Conservation (phyloP, 202 grass and related monocot genomes). For the Setaria viridis region DNA sequence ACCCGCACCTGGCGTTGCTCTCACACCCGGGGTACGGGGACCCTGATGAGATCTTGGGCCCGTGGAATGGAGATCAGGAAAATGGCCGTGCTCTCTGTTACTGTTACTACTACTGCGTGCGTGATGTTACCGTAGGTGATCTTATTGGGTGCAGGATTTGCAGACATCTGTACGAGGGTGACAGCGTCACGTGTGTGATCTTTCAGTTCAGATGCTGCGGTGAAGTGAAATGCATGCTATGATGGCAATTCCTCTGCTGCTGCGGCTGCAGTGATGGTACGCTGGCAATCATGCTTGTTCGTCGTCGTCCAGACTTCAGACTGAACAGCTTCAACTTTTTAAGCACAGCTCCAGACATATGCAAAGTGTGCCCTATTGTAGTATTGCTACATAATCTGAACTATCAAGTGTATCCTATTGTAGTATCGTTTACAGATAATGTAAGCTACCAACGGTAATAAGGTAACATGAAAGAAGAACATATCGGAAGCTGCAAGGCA, state of each 20-base stretch:
- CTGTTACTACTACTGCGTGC: no score
- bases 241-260: neutral
- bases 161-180: neutral
- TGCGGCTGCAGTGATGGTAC: neutral
- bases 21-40: neutral
- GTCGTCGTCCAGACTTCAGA: neutral
- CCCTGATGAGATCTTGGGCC: conserved; percentile 11
- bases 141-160: neutral
- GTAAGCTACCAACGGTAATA: neutral
- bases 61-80: neutral
- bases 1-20: conserved; percentile 4
- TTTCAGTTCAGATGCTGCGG: neutral
- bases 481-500: neutral
- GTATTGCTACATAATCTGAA: neutral
- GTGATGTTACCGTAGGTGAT: neutral
- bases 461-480: neutral
- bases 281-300: conserved; percentile 20
- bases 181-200: conserved; percentile 25
- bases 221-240: neutral
- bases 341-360: neutral
- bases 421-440: no score
- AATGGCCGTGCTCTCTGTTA: neutral
- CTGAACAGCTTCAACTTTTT: neutral
- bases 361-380: neutral
- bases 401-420: no score